These are phyloP conservation scores for Candida coquimbonensis DNA, from an alignment of 805 yeast genomes.

Conservation along the genomic window DNA sequence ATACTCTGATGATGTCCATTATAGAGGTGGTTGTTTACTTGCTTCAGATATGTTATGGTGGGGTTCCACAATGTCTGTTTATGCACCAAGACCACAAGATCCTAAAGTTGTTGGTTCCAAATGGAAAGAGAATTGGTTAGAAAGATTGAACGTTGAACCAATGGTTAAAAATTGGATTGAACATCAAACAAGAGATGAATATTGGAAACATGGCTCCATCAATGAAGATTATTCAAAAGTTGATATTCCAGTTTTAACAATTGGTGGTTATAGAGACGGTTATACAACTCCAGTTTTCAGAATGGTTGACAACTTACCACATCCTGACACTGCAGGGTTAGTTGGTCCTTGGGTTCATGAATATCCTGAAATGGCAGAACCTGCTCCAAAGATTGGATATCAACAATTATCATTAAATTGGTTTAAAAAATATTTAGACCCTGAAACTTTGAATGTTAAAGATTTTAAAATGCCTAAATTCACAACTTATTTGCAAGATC, in stretches of 20 bases:
- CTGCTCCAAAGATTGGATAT: conserved; percentile 38
- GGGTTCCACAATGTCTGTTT: conserved; percentile 41
- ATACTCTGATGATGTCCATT: conserved; percentile 43
- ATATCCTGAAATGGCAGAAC: conserved; percentile 41
- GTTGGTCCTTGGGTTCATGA: conserved; percentile 47
- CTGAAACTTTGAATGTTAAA: conserved; percentile 20
- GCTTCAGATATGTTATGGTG: conserved; percentile 45
- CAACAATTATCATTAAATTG: conserved; percentile 35
- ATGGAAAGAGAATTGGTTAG: conserved; percentile 36
- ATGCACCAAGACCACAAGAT: conserved; percentile 41
- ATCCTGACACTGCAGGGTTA: conserved; percentile 26
- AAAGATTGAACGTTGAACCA: conserved; percentile 32
- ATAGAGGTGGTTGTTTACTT: conserved; percentile 38
- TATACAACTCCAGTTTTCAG: conserved; percentile 38
- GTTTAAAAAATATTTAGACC: conserved; percentile 33
- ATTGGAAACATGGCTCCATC: conserved; percentile 43
- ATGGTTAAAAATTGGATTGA: conserved; percentile 36
- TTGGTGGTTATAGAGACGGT: conserved; percentile 45
- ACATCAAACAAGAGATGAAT: conserved; percentile 38
- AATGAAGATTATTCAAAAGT: conserved; percentile 34
- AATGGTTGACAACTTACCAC: conserved; percentile 34
- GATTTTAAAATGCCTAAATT: conserved; percentile 26
- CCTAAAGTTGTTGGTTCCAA: conserved; percentile 31
- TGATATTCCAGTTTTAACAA: conserved; percentile 35
- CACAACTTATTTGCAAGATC: conserved; percentile 37